Base-by-base conservation (phyloP, 768 basidiomycete species). In the Termitomyces sp. region DNA sequence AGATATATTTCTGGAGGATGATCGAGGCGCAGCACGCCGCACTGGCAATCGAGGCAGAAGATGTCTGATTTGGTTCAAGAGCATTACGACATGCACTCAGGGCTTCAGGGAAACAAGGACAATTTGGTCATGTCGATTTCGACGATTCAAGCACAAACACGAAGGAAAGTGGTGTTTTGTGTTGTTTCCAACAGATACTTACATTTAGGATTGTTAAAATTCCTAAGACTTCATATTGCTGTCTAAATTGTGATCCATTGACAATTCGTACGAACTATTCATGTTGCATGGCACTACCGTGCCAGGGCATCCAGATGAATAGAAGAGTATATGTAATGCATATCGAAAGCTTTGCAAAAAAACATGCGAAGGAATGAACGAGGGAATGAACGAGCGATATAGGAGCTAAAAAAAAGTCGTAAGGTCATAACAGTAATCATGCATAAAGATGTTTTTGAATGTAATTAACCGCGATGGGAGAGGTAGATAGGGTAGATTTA, bases 271-370 rank as follows among this genome's bases (percentile, higher is more conserved):
- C 47, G 44, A 51, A 43, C 17, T 12, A 37, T 34, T 8, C 30
- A 32, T 10, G 9, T 32, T 32, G 10, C 30, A 9, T 9, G 9
- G 10, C 10, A 32, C 30, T 28, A 24, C 38, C 22, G 48, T 48
- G 59, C 53, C 59, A 51, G 58, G 55, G 55, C 45, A 43, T 52
- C 21, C 43, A 30, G 44, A 32, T 42, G 38, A 45, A 37, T 22
- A 44, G 26, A 19, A 7, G 35, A 26, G 43, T 34, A 21, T 44
- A 26, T 32, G 41, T 53, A 45, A 57, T 40, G 26, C 22, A 45
- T 45, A 37, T 54, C 35, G 44, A 28, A 54, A 32, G 51, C 32
- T 42, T 32, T 52, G 28, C 41, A 28, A 51, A 42, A 50, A 38
- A 45, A 53, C 52, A 48, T 22, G 32, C n/a, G n/a, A 3, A 15